Percentiles rank a stretch among this genome's conserved stretches.
Conservation (phyloP, 2,329 filamentous ascomycete genomes). For the Fusarium equiseti region DNA sequence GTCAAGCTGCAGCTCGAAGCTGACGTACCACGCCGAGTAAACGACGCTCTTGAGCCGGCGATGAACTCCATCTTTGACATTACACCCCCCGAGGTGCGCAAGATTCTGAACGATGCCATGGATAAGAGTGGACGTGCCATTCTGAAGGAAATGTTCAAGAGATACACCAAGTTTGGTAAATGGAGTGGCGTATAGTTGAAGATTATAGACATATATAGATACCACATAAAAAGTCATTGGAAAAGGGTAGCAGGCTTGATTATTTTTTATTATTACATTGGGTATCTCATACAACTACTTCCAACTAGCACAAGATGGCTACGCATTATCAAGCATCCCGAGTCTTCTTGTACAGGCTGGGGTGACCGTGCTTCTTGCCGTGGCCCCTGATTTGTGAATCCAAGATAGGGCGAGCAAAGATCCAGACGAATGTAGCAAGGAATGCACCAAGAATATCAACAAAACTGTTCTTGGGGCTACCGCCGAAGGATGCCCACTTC, state of each 20-base stretch:
- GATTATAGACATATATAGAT: slow-evolving; percentile 33
- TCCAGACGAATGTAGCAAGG: slow-evolving; percentile 66
- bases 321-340: slow-evolving; percentile 8
- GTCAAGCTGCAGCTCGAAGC: slow-evolving; percentile 71
- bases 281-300: slow-evolving; percentile 33
- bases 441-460: slow-evolving; percentile 69
- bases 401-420: slow-evolving; percentile 68
- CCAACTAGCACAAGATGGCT: background rate
- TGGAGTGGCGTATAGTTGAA: slow-evolving; percentile 67
- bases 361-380: slow-evolving; percentile 69
- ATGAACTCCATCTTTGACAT: slow-evolving; percentile 71
- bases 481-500: slow-evolving; percentile 70
- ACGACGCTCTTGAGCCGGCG: slow-evolving; percentile 68
- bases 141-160: slow-evolving; percentile 68
- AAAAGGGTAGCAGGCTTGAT: slow-evolving; percentile 9
- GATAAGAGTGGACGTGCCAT: slow-evolving; percentile 70
- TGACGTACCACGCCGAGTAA: slow-evolving; percentile 62
- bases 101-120: slow-evolving; percentile 70
- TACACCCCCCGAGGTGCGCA: slow-evolving; percentile 65
- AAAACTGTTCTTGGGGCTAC: slow-evolving; percentile 68
- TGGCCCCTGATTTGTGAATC: slow-evolving; percentile 69
- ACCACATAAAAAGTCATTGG: slow-evolving; percentile 30
- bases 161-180: slow-evolving; percentile 73
- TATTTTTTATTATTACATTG: slow-evolving; percentile 34
- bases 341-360: slow-evolving; percentile 59